A percentile compares a stretch with the other conserved stretches of the same genome.
phyloP scores from a whole-genome alignment of 176 grass and related monocot genomes.

The Avena insularis region DNA sequence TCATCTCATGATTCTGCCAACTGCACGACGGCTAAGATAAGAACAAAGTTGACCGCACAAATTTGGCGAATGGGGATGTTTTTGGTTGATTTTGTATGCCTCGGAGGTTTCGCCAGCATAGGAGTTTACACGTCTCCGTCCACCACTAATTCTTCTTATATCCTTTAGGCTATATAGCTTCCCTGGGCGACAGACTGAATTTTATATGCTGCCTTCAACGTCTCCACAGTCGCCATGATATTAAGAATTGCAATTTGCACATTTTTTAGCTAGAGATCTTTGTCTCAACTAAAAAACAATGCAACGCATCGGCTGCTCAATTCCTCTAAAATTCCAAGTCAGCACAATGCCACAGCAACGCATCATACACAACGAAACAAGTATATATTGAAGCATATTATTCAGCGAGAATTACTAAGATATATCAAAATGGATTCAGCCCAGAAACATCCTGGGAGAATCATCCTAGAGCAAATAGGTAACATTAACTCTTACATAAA shows the following conservation, averaged over 20 bases:
- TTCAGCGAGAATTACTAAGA: neutral
- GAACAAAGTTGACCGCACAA: neutral
- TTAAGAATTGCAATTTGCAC: neutral
- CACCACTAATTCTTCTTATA: neutral
- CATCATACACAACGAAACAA: neutral
- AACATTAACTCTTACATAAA: slow-evolving; percentile 4
- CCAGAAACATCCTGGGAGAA: neutral
- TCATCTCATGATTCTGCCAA: too few species aligned
- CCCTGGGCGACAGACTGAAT: neutral
- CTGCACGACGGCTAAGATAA: neutral
- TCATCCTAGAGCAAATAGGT: slow-evolving; percentile 7
- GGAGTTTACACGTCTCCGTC: neutral
- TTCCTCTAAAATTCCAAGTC: neutral
- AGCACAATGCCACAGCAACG: neutral
- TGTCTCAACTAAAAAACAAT: neutral
- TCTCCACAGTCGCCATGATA: neutral
- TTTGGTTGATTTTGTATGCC: slow-evolving; percentile 2
- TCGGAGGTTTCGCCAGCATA: neutral
- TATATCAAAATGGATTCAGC: slow-evolving; percentile 15
- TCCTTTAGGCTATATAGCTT: neutral
- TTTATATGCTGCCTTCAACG: neutral
- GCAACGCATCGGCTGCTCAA: neutral
- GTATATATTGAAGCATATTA: neutral
- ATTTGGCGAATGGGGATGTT: neutral
- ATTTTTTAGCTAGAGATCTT: neutral